phyloP scores from a whole-genome alignment of 1,139 yeast genomes.

The Debaryomyces subglobosus region DNA sequence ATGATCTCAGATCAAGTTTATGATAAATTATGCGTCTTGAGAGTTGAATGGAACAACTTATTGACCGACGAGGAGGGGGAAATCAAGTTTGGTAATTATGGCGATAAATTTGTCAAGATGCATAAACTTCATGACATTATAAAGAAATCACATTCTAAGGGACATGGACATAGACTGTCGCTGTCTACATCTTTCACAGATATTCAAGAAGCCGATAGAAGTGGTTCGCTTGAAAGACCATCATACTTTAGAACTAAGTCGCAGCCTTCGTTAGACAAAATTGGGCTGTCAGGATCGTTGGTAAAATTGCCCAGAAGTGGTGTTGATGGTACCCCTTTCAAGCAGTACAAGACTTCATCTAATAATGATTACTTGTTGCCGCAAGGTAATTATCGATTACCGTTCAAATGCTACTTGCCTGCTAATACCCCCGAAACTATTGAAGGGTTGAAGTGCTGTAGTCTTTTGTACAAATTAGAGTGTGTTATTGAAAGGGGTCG shows the following conservation, averaged over 20 bases:
- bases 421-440: conserved; percentile 66
- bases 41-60: conserved; percentile 63
- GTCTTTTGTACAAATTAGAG: conserved; percentile 56
- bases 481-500: conserved; percentile 58
- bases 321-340: conserved; percentile 50
- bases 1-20: conserved; percentile 47
- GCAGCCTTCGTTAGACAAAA: conserved; percentile 16
- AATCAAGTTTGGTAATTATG: conserved; percentile 45
- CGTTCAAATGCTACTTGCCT: conserved; percentile 60
- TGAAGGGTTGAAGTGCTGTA: conserved; percentile 63
- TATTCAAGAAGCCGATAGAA: conserved; percentile 4
- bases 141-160: conserved; percentile 5
- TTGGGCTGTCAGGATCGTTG: conserved; percentile 6
- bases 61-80: conserved; percentile 50
- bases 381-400: conserved; percentile 68
- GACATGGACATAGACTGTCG: background rate
- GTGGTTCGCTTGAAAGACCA: conserved; percentile 19
- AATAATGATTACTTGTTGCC: conserved; percentile 53
- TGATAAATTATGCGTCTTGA: conserved; percentile 54
- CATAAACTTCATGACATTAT: conserved; percentile 12
- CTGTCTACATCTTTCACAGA: conserved; percentile 2
- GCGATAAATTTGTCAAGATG: conserved; percentile 32
- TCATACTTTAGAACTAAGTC: conserved; percentile 23
- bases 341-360: conserved; percentile 22
- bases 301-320: conserved; percentile 40